phyloP scores from a whole-genome alignment of 176 grass and related monocot species.

The Rhipidocladum racemiflorum region DNA sequence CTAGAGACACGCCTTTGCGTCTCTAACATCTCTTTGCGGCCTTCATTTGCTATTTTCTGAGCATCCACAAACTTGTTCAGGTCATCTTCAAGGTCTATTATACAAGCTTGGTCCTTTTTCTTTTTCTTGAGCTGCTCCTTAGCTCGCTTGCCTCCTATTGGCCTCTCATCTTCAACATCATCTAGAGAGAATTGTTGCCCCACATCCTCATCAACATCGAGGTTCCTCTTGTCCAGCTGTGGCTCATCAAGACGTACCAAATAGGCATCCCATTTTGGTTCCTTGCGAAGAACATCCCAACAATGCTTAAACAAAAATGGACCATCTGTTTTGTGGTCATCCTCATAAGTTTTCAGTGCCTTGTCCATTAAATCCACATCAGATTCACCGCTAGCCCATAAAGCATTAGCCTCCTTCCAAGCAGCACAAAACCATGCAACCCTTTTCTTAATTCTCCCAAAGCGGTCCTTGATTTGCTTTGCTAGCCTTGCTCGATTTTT shows the following conservation, averaged over 20 bases:
- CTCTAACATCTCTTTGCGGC: slow-evolving; percentile 1
- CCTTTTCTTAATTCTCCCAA: slow-evolving; percentile 11
- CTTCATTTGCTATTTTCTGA: neutral
- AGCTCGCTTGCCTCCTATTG: neutral
- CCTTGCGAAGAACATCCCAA: too few species aligned
- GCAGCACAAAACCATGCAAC: slow-evolving; percentile 9
- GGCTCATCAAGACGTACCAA: too few species aligned
- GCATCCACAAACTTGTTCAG: neutral
- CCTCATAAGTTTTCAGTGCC: neutral
- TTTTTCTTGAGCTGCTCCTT: neutral
- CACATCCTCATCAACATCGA: neutral
- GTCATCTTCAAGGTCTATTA: slow-evolving; percentile 20
- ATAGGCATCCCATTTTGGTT: too few species aligned
- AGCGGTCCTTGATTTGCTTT: neutral
- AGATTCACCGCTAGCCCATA: slow-evolving; percentile 9
- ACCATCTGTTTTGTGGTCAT: neutral
- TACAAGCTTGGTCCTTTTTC: neutral
- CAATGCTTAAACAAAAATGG: too few species aligned
- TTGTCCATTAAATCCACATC: neutral
- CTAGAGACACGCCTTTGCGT: too few species aligned
- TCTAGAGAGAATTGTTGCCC: neutral
- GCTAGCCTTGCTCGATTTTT: neutral
- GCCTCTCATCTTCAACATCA: neutral
- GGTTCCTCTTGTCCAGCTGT: neutral
- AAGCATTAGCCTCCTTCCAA: slow-evolving; percentile 10